Evolutionary conservation across 352 stramenopile genomes (phyloP), one percentile per base, ranked within the genome.

Genomic region (Phytophthora idaei): DNA sequence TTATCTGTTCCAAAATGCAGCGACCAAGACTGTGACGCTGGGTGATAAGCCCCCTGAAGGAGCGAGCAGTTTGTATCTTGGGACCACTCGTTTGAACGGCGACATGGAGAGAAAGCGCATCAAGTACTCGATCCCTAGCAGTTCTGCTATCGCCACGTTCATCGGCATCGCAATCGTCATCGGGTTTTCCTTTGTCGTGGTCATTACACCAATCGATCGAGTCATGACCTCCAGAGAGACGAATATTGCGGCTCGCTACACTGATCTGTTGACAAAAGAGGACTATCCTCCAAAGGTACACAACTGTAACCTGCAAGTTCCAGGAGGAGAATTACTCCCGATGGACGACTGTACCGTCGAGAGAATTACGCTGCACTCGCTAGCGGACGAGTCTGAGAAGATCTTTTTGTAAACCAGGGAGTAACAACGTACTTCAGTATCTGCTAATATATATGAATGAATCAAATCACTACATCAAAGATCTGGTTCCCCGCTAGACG

Each of bases 301-400:
- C 50, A 63, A 75, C 15, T 76, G 72, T 5, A 47, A 69, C 4
- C 41, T 88, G 5, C 27, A 49, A 28, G 28, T 81, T 2, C 54
- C 62, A 17, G 51, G 34, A 1, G 64, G 69, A 8, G 69, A 82
- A 5, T 28, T 56, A 0, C 53, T 83, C 31, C 29, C 62, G 0
- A 73, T 83, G 28, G 75, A 84, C 11, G 75, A 83, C 31, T 84
- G 77, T 57, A 66, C 48, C 5, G 70, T 85, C 39, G 77, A 88
- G 15, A 75, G 63, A 21, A 79, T 81, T 29, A 74, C 66, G 21
- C 48, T 74, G 28, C 61, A 74, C 21, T 71, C 60, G 5, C 55
- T 69, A 21, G 59, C 52, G 5, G 46, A 73, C 9, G 60, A 69
- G 52, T 50, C 52, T 3, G 65, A 68, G 46, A 73, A 69, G 25